Evolutionary conservation across 1,139 yeast species (phyloP).

Genomic region (Scheffersomyces titani): DNA sequence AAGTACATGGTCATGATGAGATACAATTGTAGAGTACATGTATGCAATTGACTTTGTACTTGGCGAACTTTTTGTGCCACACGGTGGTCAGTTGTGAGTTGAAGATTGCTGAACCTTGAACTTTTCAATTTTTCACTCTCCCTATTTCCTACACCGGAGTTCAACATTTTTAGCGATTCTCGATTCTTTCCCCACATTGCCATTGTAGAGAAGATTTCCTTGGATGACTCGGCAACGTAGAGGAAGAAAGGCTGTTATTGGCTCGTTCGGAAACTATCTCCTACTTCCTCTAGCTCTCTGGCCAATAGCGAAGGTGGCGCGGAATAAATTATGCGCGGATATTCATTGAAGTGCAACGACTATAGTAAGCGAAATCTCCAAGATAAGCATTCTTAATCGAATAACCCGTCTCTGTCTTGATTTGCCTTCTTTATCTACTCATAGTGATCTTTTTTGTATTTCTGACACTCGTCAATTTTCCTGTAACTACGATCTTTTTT

Average conservation of each 20-base stretch:
- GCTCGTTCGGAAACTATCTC: not conserved
- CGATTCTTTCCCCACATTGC: not conserved
- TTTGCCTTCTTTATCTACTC: no score
- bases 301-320: no score
- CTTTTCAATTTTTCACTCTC: not conserved
- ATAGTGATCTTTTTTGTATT: no score
- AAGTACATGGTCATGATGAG: not conserved
- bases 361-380: no score
- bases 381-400: no score
- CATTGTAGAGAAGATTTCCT: not conserved
- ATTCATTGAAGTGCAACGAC: no score
- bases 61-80: not conserved
- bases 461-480: not conserved
- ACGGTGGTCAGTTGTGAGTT: not conserved
- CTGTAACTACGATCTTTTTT: not conserved
- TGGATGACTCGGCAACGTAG: not conserved
- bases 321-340: not conserved
- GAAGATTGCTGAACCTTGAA: not conserved
- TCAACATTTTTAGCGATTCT: not conserved
- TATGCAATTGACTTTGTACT: not conserved
- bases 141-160: not conserved
- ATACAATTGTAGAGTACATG: not conserved
- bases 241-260: not conserved
- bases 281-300: no score
- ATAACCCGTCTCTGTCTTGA: no score